phyloP scores from a whole-genome alignment of 805 yeast genomes.

The Schizosaccharomyces osmophilus region DNA sequence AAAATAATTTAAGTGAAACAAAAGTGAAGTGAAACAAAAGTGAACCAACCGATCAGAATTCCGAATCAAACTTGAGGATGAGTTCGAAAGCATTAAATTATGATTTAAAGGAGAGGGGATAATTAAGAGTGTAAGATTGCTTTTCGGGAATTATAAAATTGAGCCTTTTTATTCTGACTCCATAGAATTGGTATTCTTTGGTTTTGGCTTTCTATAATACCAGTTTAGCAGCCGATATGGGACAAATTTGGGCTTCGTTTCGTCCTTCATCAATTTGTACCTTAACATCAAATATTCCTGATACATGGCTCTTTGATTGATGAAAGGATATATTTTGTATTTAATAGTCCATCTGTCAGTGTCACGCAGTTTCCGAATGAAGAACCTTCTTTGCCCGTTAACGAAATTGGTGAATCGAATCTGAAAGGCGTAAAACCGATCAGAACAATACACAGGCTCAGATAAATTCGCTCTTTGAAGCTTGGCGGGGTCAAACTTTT shows the following conservation, averaged over 20 bases:
- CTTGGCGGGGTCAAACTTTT: neutral
- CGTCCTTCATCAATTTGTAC: neutral
- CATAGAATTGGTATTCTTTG: no score
- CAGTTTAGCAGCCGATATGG: no score
- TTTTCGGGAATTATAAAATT: no score
- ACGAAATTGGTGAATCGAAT: neutral
- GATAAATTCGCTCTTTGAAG: neutral
- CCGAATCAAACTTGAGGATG: no score
- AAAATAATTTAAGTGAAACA: no score
- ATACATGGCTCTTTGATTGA: neutral
- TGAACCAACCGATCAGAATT: no score
- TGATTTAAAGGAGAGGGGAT: no score
- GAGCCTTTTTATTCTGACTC: no score
- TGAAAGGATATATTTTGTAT: neutral
- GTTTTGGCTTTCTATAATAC: no score
- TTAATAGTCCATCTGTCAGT: neutral
- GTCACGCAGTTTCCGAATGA: neutral
- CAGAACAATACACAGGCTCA: neutral
- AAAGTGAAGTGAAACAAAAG: no score
- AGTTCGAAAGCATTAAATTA: no score
- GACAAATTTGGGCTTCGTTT: neutral
- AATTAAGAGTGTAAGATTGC: no score
- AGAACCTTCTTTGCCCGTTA: neutral
- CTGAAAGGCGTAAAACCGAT: neutral
- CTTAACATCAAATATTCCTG: neutral